A percentile compares a stretch with the other conserved stretches of the same genome.
Evolutionary conservation across 768 basidiomycete genomes (phyloP).

Genomic region (Cystofilobasidium bisporidii): DNA sequence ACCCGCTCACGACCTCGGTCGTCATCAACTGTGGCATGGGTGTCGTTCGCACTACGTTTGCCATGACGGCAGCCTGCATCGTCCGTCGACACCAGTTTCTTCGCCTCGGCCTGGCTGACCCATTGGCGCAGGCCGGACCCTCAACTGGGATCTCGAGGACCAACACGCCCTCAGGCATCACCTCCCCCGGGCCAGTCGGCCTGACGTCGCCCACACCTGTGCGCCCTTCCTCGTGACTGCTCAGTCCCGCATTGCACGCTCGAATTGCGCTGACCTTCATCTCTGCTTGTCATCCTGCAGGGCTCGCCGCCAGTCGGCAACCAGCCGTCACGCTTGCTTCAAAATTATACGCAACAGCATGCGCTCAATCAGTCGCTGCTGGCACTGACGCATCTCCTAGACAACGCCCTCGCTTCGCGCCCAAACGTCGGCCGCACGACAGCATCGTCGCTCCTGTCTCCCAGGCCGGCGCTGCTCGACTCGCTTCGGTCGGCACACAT

Average conservation of each 20-base stretch:
- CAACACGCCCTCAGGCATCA: constrained; percentile 1
- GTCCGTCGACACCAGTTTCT: constrained; percentile 68
- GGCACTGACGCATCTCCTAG: constrained; percentile 21
- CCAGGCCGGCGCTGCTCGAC: constrained; percentile 68
- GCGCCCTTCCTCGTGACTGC: too few relatives aligned
- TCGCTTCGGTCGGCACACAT: constrained; percentile 79
- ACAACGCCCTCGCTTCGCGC: constrained; percentile 43
- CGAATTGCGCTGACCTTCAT: background rate
- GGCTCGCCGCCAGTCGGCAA: background rate
- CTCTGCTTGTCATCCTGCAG: background rate
- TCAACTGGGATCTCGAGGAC: background rate
- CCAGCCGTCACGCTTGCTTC: constrained; percentile 11
- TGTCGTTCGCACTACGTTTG: constrained; percentile 70
- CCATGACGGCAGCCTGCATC: constrained; percentile 87
- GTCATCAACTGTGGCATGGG: constrained; percentile 98
- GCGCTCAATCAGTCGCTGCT: constrained; percentile 44
- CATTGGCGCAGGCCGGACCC: constrained; percentile 47
- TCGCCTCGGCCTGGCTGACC: constrained; percentile 59
- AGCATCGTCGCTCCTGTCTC: constrained; percentile 73
- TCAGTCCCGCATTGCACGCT: too few relatives aligned
- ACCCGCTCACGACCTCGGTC: constrained; percentile 69
- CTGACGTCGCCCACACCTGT: background rate
- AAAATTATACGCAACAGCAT: constrained; percentile 50
- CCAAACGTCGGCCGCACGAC: constrained; percentile 39
- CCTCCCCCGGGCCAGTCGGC: background rate